Percentiles rank a stretch among this genome's conserved stretches.
phyloP scores from a whole-genome alignment of 2,329 filamentous ascomycete genomes.

The Drechslerella coelobrocha region DNA sequence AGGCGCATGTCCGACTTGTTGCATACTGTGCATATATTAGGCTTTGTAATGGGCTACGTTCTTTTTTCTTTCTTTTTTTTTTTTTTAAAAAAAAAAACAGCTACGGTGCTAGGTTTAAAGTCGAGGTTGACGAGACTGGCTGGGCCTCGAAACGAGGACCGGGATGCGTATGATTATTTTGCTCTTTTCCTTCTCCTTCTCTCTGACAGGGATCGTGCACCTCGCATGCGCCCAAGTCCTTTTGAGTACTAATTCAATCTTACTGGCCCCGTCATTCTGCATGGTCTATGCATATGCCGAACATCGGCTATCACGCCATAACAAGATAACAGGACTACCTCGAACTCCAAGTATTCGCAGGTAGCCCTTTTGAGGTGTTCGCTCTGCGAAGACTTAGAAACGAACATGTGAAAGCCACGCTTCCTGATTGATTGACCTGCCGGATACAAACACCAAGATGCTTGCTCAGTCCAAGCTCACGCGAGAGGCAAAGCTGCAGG shows the following conservation, averaged over 20 bases:
- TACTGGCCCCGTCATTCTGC: too few relatives aligned
- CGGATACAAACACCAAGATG: slow-evolving; percentile 21
- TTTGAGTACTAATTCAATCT: slow-evolving; percentile 17
- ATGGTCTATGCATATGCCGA: slow-evolving; percentile 9
- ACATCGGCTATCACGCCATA: slow-evolving; percentile 24
- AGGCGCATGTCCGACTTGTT: neutral
- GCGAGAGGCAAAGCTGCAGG: slow-evolving; percentile 14
- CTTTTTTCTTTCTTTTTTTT: neutral
- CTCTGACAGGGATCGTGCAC: too few relatives aligned
- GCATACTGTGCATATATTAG: slow-evolving; percentile 8
- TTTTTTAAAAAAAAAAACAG: neutral
- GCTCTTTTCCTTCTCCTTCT: neutral
- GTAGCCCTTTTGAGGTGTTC: neutral
- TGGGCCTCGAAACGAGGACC: too few relatives aligned
- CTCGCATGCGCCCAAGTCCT: neutral
- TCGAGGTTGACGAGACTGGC: too few relatives aligned
- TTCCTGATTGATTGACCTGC: slow-evolving; percentile 42
- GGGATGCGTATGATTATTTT: neutral
- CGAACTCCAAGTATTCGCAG: neutral
- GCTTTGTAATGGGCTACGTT: slow-evolving; percentile 15
- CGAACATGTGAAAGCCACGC: slow-evolving; percentile 13
- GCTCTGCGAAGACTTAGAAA: neutral
- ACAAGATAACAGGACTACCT: too few relatives aligned
- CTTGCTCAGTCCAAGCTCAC: neutral
- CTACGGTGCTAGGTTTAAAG: too few relatives aligned